Conservation (phyloP, 2,329 filamentous ascomycete genomes). For the Coniochaeta ligniaria region DNA sequence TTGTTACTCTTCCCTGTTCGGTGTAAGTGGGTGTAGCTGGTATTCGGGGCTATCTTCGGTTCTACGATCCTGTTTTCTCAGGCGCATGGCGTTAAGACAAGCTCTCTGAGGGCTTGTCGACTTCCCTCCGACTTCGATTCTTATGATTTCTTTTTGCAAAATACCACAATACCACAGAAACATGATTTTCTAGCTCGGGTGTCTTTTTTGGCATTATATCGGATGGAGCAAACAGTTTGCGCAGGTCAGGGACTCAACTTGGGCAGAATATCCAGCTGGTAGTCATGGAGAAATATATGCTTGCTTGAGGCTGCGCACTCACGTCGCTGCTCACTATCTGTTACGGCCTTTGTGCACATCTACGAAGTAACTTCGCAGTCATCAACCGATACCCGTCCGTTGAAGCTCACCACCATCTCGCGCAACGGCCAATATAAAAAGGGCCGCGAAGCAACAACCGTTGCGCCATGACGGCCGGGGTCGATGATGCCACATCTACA, state of each 20-base stretch:
- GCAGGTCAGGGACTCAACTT: not conserved
- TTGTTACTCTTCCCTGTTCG: not conserved
- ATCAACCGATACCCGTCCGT: no score
- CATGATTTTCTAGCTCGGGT: not conserved
- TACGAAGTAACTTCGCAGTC: no score
- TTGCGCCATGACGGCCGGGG: no score
- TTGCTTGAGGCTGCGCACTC: no score
- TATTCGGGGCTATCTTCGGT: not conserved
- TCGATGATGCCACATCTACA: no score
- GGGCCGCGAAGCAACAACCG: no score
- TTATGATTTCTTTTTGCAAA: not conserved
- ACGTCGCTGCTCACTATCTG: no score
- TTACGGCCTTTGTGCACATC: no score
- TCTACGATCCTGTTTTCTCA: not conserved
- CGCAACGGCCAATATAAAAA: no score
- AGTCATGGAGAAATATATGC: not conserved
- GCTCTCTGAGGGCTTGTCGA: not conserved
- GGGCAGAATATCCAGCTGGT: not conserved
- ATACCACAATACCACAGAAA: slow-evolving; percentile 1
- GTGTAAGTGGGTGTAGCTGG: not conserved
- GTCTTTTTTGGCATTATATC: not conserved
- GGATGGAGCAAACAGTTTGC: not conserved
- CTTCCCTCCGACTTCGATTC: not conserved
- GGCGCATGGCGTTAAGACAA: not conserved
- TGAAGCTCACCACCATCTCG: no score